These are phyloP conservation scores for Colletotrichum cuscutae DNA, from an alignment of 2,329 filamentous ascomycete genomes.

Conservation along the genomic window DNA sequence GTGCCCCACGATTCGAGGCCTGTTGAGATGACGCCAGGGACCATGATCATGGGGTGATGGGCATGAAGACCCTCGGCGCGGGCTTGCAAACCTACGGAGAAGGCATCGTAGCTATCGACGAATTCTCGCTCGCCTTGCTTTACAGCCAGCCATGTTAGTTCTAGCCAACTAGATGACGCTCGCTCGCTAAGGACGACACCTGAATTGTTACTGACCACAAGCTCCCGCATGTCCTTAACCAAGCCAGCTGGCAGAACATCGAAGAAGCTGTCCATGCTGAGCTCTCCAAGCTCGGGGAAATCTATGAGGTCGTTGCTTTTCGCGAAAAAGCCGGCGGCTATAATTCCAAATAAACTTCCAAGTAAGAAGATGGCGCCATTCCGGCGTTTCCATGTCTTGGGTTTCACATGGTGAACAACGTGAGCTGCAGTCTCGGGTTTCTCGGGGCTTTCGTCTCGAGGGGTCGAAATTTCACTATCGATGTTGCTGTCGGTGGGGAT, in stretches of 20 bases:
- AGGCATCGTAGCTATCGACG: conserved; percentile 91
- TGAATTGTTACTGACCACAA: conserved; percentile 70
- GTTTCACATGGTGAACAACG: conserved; percentile 49
- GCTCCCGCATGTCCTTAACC: conserved; percentile 84
- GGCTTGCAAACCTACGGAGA: conserved; percentile 87
- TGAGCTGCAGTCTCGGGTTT: conserved; percentile 51
- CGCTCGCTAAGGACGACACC: neutral
- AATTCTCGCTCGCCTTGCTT: conserved; percentile 85
- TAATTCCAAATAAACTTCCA: conserved; percentile 88
- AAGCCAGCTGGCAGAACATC: conserved; percentile 90
- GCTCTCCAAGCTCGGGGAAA: conserved; percentile 74
- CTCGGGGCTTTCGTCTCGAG: conserved; percentile 47
- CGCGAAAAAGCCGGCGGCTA: conserved; percentile 91
- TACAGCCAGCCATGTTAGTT: conserved; percentile 35
- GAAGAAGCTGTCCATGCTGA: conserved; percentile 85
- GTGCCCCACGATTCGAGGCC: conserved; percentile 98
- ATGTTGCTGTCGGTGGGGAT: conserved; percentile 40
- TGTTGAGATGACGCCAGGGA: conserved; percentile 96
- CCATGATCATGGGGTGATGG: conserved; percentile 93
- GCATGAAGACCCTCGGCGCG: conserved; percentile 83
- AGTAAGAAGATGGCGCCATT: conserved; percentile 87
- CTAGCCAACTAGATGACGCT: neutral
- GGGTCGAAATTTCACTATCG: conserved; percentile 35
- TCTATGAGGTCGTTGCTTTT: conserved; percentile 90
- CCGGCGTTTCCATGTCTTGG: conserved; percentile 74